phyloP scores from a whole-genome alignment of 768 basidiomycete genomes.

The Boletus vinaceobasis region DNA sequence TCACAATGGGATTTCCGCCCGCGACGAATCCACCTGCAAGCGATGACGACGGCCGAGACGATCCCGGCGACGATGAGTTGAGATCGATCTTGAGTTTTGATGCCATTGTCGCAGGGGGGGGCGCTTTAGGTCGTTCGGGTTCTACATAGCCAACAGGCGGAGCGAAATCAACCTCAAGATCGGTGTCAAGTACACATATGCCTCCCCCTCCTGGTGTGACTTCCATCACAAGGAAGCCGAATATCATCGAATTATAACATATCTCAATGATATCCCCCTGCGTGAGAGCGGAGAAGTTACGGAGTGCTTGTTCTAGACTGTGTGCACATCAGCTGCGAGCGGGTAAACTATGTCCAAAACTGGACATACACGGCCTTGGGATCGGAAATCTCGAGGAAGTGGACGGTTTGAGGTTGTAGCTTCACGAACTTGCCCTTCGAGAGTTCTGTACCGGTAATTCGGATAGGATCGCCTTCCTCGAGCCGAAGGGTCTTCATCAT shows the following conservation, averaged over 20 bases:
- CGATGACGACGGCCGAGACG: constrained; percentile 76
- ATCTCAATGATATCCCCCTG: constrained; percentile 99
- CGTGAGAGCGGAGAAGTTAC: constrained; percentile 88
- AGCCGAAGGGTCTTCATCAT: constrained; percentile 98
- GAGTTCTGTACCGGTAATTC: constrained; percentile 83
- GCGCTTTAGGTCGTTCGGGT: constrained; percentile 81
- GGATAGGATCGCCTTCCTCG: constrained; percentile 92
- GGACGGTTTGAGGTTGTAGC: constrained; percentile 90
- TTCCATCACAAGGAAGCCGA: constrained; percentile 96
- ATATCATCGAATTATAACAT: constrained; percentile 92
- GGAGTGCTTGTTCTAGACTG: constrained; percentile 91
- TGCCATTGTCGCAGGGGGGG: constrained; percentile 88
- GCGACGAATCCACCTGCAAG: constrained; percentile 64
- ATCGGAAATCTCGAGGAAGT: constrained; percentile 96
- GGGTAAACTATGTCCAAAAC: background rate
- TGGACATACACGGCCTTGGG: constrained; percentile 90
- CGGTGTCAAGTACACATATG: constrained; percentile 89
- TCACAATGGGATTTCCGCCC: constrained; percentile 49
- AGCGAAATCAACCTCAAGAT: constrained; percentile 98
- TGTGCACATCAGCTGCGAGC: background rate
- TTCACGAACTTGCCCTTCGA: constrained; percentile 96
- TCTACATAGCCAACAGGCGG: constrained; percentile 92
- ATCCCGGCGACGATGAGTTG: constrained; percentile 80
- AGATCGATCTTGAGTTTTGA: constrained; percentile 95
- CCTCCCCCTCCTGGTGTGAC: constrained; percentile 81